Conservation (phyloP, 352 stramenopile genomes). For the Peronospora farinosa region DNA sequence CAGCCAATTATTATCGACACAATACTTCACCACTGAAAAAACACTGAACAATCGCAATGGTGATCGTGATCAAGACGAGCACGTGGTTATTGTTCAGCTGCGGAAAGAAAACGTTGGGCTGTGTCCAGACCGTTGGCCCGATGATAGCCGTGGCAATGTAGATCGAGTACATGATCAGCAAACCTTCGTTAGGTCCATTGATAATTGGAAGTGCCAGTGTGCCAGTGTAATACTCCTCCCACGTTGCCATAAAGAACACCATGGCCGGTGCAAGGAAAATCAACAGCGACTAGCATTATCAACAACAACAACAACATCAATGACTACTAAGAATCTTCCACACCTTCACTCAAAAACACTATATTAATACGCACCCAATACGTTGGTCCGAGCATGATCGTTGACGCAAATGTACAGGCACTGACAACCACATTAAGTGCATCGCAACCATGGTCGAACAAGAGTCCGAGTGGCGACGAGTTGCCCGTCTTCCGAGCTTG, state of each 20-base stretch:
- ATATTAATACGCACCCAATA: constrained; percentile 70
- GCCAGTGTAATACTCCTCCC: constrained; percentile 98
- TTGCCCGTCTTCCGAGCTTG: constrained; percentile 83
- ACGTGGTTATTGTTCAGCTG: constrained; percentile 72
- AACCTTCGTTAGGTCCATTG: constrained; percentile 95
- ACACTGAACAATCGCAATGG: constrained; percentile 56
- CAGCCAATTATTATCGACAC: not conserved
- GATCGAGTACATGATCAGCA: constrained; percentile 86
- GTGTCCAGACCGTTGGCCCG: constrained; percentile 58
- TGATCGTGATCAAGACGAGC: constrained; percentile 71
- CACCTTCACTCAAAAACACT: constrained; percentile 2
- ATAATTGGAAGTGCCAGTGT: constrained; percentile 91
- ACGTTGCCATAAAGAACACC: constrained; percentile 97
- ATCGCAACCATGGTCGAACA: constrained; percentile 85
- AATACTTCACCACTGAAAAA: constrained; percentile 56
- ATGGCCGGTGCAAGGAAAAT: constrained; percentile 62
- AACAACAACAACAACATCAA: not conserved
- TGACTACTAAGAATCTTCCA: not conserved
- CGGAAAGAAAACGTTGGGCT: constrained; percentile 54
- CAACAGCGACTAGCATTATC: constrained; percentile 55
- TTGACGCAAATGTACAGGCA: constrained; percentile 78
- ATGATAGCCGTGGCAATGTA: constrained; percentile 64
- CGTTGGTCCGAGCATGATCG: constrained; percentile 76
- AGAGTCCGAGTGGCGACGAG: constrained; percentile 73
- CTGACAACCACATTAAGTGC: constrained; percentile 81